Conservation (phyloP, 2,329 filamentous ascomycete genomes). For the Colletotrichum camelliae region DNA sequence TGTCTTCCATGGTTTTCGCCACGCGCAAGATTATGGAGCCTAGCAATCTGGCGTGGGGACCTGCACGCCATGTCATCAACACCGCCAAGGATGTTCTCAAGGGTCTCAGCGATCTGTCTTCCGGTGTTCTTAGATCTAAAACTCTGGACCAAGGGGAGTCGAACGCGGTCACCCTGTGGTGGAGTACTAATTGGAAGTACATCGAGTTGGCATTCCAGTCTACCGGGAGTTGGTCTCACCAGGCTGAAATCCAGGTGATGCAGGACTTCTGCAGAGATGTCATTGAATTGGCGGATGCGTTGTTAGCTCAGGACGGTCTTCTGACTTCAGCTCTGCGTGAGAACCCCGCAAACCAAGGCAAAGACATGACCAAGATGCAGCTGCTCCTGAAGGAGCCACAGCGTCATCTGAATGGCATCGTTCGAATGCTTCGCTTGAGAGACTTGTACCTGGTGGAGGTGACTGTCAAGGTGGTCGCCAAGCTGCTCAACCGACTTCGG, state of each 20-base stretch:
- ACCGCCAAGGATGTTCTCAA: slow-evolving; percentile 63
- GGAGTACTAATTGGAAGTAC: slow-evolving; percentile 83
- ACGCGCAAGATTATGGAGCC: slow-evolving; percentile 36
- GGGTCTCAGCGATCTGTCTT: slow-evolving; percentile 60
- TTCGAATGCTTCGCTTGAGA: slow-evolving; percentile 88
- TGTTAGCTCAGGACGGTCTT: slow-evolving; percentile 85
- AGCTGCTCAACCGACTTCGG: slow-evolving; percentile 82
- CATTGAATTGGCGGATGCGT: slow-evolving; percentile 88
- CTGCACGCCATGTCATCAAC: slow-evolving; percentile 61
- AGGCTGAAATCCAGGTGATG: slow-evolving; percentile 79
- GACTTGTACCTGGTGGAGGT: slow-evolving; percentile 86
- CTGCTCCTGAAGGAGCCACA: slow-evolving; percentile 69
- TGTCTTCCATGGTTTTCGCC: slow-evolving; percentile 47
- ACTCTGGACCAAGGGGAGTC: slow-evolving; percentile 66
- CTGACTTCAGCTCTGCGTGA: slow-evolving; percentile 71
- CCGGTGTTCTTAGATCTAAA: slow-evolving; percentile 60
- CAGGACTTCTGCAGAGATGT: slow-evolving; percentile 92
- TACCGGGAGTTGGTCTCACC: slow-evolving; percentile 83
- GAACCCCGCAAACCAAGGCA: slow-evolving; percentile 43
- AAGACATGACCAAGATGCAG: slow-evolving; percentile 41
- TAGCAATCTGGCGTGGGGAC: slow-evolving; percentile 56
- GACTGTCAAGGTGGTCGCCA: slow-evolving; percentile 81
- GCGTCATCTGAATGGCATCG: slow-evolving; percentile 69
- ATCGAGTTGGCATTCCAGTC: slow-evolving; percentile 79
- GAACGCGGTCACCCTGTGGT: slow-evolving; percentile 75